Evolutionary conservation across 2,329 filamentous ascomycete species (phyloP).

Genomic region (Dactylellina leptospora): DNA sequence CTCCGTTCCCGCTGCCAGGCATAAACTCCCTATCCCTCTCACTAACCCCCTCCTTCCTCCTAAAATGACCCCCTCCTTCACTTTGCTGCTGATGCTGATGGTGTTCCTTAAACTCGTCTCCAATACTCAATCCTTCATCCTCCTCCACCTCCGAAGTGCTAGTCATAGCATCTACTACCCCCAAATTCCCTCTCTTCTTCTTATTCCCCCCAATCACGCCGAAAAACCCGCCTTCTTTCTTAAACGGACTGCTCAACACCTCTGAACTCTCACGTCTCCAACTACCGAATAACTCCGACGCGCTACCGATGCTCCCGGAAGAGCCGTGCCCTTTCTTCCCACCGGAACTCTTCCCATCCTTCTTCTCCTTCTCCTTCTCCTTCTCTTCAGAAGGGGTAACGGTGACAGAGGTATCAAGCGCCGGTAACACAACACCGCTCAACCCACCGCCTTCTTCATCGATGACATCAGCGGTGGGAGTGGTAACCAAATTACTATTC

Average conservation of each 20-base stretch:
- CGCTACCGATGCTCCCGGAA: conserved; percentile 38
- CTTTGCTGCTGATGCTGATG: not conserved
- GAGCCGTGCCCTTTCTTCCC: conserved; percentile 45
- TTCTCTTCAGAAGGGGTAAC: conserved; percentile 13
- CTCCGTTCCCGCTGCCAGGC: not conserved
- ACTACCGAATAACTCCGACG: conserved; percentile 38
- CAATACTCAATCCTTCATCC: conserved; percentile 26
- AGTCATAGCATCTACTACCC: conserved; percentile 40
- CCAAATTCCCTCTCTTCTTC: conserved; percentile 49
- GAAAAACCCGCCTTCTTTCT: conserved; percentile 46
- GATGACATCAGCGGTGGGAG: conserved; percentile 43
- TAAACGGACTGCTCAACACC: conserved; percentile 42
- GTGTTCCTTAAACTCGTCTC: conserved; percentile 1
- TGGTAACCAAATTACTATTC: conserved; percentile 42
- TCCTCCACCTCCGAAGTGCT: conserved; percentile 49
- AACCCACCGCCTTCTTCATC: conserved; percentile 45
- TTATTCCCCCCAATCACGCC: conserved; percentile 51
- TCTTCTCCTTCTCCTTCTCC: conserved; percentile 22
- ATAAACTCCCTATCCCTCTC: not conserved
- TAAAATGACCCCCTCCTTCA: not conserved
- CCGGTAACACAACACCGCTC: conserved; percentile 28
- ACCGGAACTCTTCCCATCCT: conserved; percentile 16
- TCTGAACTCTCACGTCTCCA: conserved; percentile 50
- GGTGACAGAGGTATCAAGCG: conserved; percentile 1
- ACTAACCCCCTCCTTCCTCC: not conserved